Percentiles rank a stretch among this genome's conserved stretches.
These are phyloP conservation scores for Cryptosporidium andersoni DNA, from an alignment of 169 alveolate genomes.

Conservation along the genomic window DNA sequence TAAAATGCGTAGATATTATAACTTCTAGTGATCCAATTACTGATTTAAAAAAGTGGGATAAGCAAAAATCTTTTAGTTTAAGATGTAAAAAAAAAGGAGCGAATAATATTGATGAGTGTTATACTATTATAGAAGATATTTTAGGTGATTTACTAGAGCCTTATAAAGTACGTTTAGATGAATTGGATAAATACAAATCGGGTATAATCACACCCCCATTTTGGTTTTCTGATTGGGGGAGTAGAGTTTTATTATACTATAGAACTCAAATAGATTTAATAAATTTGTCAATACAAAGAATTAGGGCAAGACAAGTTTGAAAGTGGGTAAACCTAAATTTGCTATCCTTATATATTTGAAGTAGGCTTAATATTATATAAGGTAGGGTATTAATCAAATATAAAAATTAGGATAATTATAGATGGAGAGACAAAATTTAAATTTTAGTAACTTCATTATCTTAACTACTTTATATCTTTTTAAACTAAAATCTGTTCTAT, in stretches of 20 bases:
- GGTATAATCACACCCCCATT: constrained; percentile 6
- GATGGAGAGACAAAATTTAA: background rate
- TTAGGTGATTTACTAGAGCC: constrained; percentile 37
- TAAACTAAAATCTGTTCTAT: constrained; percentile 95
- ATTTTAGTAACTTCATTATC: background rate
- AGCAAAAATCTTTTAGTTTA: background rate
- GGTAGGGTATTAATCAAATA: background rate
- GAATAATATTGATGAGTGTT: background rate
- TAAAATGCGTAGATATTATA: constrained; percentile 42
- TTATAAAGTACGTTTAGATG: constrained; percentile 7
- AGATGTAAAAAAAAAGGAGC: background rate
- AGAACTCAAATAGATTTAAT: constrained; percentile 50
- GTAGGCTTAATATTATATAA: background rate
- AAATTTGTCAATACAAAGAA: constrained; percentile 22
- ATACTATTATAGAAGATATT: constrained; percentile 15
- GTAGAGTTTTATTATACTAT: constrained; percentile 31
- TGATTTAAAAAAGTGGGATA: constrained; percentile 36
- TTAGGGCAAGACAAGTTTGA: background rate
- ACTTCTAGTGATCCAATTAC: constrained; percentile 66
- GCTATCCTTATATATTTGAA: background rate
- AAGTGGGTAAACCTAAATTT: constrained; percentile 1
- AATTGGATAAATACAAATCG: constrained; percentile 12
- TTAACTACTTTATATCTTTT: constrained; percentile 40
- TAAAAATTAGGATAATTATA: background rate
- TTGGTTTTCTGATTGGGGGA: constrained; percentile 69